A percentile compares a stretch with the other conserved stretches of the same genome.
Evolutionary conservation across 208 protist species (phyloP).

Genomic region (Tritrichomonas foetus): DNA sequence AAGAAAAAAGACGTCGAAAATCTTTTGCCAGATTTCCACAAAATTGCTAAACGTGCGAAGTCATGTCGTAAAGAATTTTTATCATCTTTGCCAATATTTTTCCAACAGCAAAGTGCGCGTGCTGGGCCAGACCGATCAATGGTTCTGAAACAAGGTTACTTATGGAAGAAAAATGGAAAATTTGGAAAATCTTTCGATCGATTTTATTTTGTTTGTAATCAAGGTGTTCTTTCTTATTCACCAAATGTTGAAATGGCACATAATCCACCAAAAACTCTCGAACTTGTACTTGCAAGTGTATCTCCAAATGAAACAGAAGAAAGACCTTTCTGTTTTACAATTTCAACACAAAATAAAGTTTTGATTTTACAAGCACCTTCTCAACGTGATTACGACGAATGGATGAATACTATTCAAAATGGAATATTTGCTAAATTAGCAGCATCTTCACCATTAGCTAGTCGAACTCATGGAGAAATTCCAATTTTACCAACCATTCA

Average conservation of each 20-base stretch:
- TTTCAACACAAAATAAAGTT: not conserved
- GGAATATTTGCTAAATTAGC: not conserved
- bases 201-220: not conserved
- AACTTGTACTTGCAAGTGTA: not conserved
- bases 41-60: too few relatives aligned
- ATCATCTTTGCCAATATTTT: too few relatives aligned
- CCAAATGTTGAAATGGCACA: not conserved
- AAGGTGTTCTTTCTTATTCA: not conserved
- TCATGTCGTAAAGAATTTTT: too few relatives aligned
- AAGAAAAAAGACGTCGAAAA: too few relatives aligned
- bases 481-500: too few relatives aligned
- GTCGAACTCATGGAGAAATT: too few relatives aligned
- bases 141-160: not conserved
- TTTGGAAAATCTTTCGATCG: not conserved
- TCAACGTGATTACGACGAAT: not conserved
- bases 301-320: not conserved
- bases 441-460: too few relatives aligned
- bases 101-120: too few relatives aligned
- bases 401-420: not conserved
- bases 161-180: not conserved
- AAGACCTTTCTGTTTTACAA: not conserved
- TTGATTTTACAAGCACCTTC: not conserved
- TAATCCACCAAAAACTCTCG: not conserved
- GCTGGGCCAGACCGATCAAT: too few relatives aligned
- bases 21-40: too few relatives aligned